A percentile compares a stretch with the other conserved stretches of the same genome.
Conservation (phyloP, 176 grass and related monocot genomes). For the Hordeum marinum region DNA sequence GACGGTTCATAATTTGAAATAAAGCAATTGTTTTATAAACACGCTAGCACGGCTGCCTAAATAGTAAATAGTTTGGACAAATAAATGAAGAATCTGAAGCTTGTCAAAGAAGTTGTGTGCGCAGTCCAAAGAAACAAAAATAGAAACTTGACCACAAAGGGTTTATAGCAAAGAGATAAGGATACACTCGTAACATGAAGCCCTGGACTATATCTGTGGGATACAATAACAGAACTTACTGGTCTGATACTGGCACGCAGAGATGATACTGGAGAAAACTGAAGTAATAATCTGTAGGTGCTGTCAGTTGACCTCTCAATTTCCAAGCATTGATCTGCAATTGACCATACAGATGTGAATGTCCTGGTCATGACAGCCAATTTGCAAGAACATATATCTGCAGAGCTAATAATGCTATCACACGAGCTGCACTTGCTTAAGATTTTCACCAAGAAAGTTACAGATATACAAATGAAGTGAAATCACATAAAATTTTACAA, state of each 20-base stretch:
- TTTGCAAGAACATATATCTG: neutral
- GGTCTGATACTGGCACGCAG: neutral
- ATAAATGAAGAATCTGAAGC: neutral
- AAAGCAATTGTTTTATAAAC: neutral
- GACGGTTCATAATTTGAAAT: neutral
- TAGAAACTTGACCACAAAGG: neutral
- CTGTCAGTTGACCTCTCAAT: neutral
- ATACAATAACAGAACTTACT: neutral
- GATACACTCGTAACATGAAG: neutral
- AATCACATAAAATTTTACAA: neutral
- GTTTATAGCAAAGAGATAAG: neutral
- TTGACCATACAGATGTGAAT: neutral
- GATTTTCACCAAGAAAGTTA: neutral
- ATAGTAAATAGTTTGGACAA: neutral
- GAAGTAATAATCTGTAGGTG: neutral
- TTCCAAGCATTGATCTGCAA: neutral
- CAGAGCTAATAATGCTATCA: neutral
- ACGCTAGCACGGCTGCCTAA: neutral
- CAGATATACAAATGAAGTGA: neutral
- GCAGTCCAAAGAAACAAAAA: neutral
- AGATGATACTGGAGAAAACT: neutral
- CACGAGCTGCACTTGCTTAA: neutral
- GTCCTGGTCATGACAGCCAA: neutral
- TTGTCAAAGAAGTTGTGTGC: neutral
- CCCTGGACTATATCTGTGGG: neutral